Evolutionary conservation across 179 eudicot genomes (phyloP), one percentile per base, ranked within the genome.

Genomic region (Corrigiola litoralis): DNA sequence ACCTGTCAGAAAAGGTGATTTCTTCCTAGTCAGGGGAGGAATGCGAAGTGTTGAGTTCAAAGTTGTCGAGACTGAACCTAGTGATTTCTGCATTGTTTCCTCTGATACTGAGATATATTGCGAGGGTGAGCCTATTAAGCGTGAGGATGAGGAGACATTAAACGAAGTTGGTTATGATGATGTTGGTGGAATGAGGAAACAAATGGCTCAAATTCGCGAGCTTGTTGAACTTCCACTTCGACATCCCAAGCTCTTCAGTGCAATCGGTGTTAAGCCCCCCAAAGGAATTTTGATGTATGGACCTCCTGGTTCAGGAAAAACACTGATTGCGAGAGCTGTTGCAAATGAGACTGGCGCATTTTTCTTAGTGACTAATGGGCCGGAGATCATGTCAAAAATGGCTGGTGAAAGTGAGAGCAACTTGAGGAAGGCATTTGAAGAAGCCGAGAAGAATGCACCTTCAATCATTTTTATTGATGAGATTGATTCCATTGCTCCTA

Each of bases 361-460:
- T 44, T 87, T 87, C 65, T 78, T 84, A 36, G 66, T 75, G 25
- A 83, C 83, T 33, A 86, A 82, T 66, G 94, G 89, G 18, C 89
- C 87, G 5, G 92, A 87, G 63, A 83, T 83, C 20, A 86, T 86
- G 88, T 83, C 88, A 0, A 77, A 81, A 61, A 61, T 84, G 85
- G 85, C 87, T 41, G 94, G 94, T 13, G 89, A 87, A 72, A 87
- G 94, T 54, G 94, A 87, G 58, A 75, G 85, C 41, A 87, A 84
- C 58, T 66, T 87, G 41, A 82, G 94, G 56, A 84, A 80, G 45
- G 92, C 89, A 4, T 87, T 84, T 66, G 89, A 82, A 65, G 87
- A 84, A 64, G 92, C 92, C 9, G 89, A 87, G 61, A 79, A 84
- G 71, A 87, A 87, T 55, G 82, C 89, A 0, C 87, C 92, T 1